These are phyloP conservation scores for Basidioascus undulatus DNA, from an alignment of 768 basidiomycete genomes.

Conservation along the genomic window DNA sequence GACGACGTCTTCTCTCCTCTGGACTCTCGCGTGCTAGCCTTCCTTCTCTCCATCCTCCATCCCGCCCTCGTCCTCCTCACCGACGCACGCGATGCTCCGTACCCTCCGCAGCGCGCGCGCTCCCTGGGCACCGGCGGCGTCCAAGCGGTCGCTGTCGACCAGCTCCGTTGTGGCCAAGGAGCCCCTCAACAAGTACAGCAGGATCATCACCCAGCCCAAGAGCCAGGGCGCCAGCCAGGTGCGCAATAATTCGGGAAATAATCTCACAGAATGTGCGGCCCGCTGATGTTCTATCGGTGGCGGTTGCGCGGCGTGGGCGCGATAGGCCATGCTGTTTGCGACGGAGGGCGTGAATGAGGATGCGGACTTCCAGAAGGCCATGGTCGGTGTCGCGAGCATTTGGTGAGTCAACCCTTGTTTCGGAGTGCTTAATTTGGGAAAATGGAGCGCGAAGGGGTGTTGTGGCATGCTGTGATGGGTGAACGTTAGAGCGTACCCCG, in stretches of 20 bases:
- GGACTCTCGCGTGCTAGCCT: no score
- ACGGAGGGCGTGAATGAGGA: conserved; percentile 68
- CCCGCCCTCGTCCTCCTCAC: not conserved
- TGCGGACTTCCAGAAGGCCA: conserved; percentile 74
- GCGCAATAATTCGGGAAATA: conserved; percentile 3
- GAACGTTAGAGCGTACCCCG: no score
- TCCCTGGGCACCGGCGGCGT: no score
- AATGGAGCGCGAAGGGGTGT: no score
- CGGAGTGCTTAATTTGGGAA: not conserved
- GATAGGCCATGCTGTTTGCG: conserved; percentile 93
- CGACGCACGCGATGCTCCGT: no score
- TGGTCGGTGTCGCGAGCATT: conserved; percentile 91
- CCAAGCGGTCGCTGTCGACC: not conserved
- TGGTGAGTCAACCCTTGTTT: conserved; percentile 34
- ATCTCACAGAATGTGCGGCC: conserved; percentile 4
- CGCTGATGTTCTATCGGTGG: not conserved
- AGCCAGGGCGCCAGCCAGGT: conserved; percentile 89
- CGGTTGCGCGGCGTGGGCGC: conserved; percentile 1
- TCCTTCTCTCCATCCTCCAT: no score
- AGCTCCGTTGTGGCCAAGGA: conserved; percentile 5
- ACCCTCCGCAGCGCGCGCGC: no score
- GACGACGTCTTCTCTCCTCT: no score
- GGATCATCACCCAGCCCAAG: conserved; percentile 68
- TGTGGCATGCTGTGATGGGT: no score
- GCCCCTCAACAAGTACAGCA: conserved; percentile 38